Conservation (phyloP, 2,329 filamentous ascomycete species). For the Acrocalymma vagum region DNA sequence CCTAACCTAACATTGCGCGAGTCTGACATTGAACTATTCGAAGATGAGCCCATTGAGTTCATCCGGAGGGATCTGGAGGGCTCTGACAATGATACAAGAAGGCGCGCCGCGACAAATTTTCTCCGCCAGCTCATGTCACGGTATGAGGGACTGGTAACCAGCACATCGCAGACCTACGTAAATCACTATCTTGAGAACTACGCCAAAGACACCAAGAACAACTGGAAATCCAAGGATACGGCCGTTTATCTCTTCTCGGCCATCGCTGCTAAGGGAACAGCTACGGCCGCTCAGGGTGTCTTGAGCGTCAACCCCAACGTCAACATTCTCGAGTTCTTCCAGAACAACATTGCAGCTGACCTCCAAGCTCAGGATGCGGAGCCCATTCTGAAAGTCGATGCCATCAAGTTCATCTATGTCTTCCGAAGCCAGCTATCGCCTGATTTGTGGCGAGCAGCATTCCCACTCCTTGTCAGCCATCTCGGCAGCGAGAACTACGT, state of each 20-base stretch:
- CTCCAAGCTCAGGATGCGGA: slow-evolving; percentile 76
- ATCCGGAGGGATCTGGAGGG: slow-evolving; percentile 95
- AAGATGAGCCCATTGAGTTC: slow-evolving; percentile 98
- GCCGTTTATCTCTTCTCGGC: slow-evolving; percentile 97
- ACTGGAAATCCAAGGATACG: slow-evolving; percentile 98
- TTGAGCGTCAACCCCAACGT: slow-evolving; percentile 84
- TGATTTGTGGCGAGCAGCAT: slow-evolving; percentile 89
- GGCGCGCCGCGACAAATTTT: slow-evolving; percentile 94
- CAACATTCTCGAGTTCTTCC: slow-evolving; percentile 93
- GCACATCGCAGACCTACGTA: slow-evolving; percentile 87
- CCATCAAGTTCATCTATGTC: slow-evolving; percentile 96
- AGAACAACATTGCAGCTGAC: slow-evolving; percentile 90
- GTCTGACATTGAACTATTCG: slow-evolving; percentile 93
- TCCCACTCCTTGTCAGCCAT: slow-evolving; percentile 90
- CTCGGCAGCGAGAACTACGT: slow-evolving; percentile 91
- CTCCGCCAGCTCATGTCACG: slow-evolving; percentile 86
- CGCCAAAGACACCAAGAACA: slow-evolving; percentile 68
- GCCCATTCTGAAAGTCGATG: slow-evolving; percentile 93
- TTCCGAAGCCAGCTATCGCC: slow-evolving; percentile 95
- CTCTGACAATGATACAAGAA: slow-evolving; percentile 91
- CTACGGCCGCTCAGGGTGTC: slow-evolving; percentile 88
- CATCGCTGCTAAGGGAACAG: slow-evolving; percentile 88
- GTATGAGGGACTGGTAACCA: slow-evolving; percentile 85
- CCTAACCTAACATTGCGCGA: slow-evolving; percentile 92
- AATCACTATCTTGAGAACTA: slow-evolving; percentile 82